These are phyloP conservation scores for Wilcoxina mikolae DNA, from an alignment of 495 filamentous ascomycete genomes.

Conservation along the genomic window DNA sequence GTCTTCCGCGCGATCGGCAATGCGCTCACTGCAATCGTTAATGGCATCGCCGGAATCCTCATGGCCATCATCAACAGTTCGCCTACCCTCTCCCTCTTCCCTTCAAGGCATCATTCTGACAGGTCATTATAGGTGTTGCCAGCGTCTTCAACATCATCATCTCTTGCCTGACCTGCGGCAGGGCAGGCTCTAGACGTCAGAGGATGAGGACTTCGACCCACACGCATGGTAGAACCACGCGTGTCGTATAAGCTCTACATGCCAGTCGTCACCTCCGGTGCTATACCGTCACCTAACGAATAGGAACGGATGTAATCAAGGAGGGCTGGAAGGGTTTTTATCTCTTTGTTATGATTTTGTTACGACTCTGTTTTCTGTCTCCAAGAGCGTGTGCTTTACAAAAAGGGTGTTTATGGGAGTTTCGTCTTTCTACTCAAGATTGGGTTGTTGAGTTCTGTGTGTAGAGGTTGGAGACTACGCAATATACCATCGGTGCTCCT, in stretches of 20 bases:
- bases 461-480: too few relatives aligned
- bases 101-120: neutral
- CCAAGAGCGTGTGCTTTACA: too few relatives aligned
- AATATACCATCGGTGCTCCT: too few relatives aligned
- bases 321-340: too few relatives aligned
- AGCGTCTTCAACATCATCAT: slow-evolving; percentile 71
- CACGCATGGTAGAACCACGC: neutral
- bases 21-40: slow-evolving; percentile 70
- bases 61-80: slow-evolving; percentile 60
- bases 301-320: too few relatives aligned
- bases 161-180: slow-evolving; percentile 71
- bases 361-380: too few relatives aligned
- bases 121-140: slow-evolving; percentile 1
- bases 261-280: too few relatives aligned
- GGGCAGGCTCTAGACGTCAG: slow-evolving; percentile 31
- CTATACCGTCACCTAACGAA: too few relatives aligned
- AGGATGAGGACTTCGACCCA: neutral
- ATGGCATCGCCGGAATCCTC: slow-evolving; percentile 60
- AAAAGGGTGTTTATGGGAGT: too few relatives aligned
- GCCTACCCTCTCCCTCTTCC: slow-evolving; percentile 5
- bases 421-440: too few relatives aligned
- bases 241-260: neutral
- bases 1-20: slow-evolving; percentile 73
- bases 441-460: too few relatives aligned
- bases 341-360: too few relatives aligned